These are phyloP conservation scores for Wickerhamiella azymoides DNA, from an alignment of 805 yeast species.

Conservation along the genomic window DNA sequence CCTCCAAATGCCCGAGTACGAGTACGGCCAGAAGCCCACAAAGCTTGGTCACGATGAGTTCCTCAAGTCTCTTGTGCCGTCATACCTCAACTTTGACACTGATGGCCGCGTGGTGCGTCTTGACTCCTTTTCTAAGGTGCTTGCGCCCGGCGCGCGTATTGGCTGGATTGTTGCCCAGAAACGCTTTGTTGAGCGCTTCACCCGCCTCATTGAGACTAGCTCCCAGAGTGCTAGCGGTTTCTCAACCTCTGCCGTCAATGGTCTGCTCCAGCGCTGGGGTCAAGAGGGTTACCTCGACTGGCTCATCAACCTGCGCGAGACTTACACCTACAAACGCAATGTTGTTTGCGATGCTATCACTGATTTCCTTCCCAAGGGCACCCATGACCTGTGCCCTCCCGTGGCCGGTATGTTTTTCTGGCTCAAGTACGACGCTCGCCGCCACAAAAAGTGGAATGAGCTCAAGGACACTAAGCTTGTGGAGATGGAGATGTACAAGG, in stretches of 20 bases:
- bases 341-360: constrained; percentile 64
- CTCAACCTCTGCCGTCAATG: constrained; percentile 55
- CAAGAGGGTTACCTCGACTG: constrained; percentile 79
- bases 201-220: constrained; percentile 66
- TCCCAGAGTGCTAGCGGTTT: constrained; percentile 75
- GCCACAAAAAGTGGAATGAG: constrained; percentile 33
- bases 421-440: constrained; percentile 37
- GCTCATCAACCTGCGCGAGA: constrained; percentile 59
- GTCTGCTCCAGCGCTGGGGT: constrained; percentile 75
- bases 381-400: constrained; percentile 28
- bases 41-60: constrained; percentile 47
- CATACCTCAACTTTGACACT: constrained; percentile 59
- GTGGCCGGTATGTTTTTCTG: constrained; percentile 43
- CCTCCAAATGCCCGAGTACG: constrained; percentile 78
- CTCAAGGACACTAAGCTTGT: constrained; percentile 20
- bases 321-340: constrained; percentile 80
- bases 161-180: constrained; percentile 82
- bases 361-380: constrained; percentile 38
- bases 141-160: constrained; percentile 81
- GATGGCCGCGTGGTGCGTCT: constrained; percentile 85
- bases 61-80: constrained; percentile 51
- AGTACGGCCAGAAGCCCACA: constrained; percentile 27
- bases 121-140: constrained; percentile 80
- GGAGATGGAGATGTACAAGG: constrained; percentile 25
- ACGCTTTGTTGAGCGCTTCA: constrained; percentile 45